Evolutionary conservation across 139 green algal genomes (phyloP), one percentile per base, ranked within the genome.

Genomic region (Bryopsis sp.): DNA sequence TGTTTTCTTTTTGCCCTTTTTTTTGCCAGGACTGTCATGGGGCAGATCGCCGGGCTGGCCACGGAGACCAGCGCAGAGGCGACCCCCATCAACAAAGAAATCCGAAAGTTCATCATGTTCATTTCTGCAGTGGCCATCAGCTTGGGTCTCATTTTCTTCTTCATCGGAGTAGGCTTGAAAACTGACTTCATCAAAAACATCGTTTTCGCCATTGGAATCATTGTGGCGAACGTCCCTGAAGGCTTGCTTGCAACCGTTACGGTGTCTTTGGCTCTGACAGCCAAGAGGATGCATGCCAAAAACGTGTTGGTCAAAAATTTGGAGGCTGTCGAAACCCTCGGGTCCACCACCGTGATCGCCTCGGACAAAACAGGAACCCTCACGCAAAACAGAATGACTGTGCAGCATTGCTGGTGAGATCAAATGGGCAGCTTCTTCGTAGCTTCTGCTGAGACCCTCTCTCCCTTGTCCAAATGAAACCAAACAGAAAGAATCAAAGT

Each of bases 361-460:
- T 72, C 43, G 5, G 78, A 84, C 72, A 84, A 84, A 61, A 84
- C 78, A 7, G 78, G 76, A 46, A 79, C 74, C 1, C 64, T 84
- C 43, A 81, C 76, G 2, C 72, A 82, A 61, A 82, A 82, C 76
- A 70, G 70, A 36, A 82, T 82, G 76, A 82, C 76, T 33, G 76
- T 82, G 39, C 73, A 78, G 76, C 73, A 81, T 63, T 78, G 76
- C 76, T 81, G 76, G 76, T n/a, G n/a, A n/a, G n/a, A n/a, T n/a
- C n/a, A n/a, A n/a, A n/a, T n/a, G n/a, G n/a, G n/a, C n/a, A n/a
- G n/a, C n/a, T n/a, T n/a, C n/a, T n/a, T n/a, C n/a, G n/a, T n/a
- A n/a, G n/a, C n/a, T n/a, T n/a, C n/a, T n/a, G n/a, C n/a, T n/a
- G n/a, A n/a, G n/a, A n/a, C n/a, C n/a, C n/a, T n/a, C n/a, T n/a